Evolutionary conservation across 495 filamentous ascomycete species (phyloP).

Genomic region (Tuber calosporum): DNA sequence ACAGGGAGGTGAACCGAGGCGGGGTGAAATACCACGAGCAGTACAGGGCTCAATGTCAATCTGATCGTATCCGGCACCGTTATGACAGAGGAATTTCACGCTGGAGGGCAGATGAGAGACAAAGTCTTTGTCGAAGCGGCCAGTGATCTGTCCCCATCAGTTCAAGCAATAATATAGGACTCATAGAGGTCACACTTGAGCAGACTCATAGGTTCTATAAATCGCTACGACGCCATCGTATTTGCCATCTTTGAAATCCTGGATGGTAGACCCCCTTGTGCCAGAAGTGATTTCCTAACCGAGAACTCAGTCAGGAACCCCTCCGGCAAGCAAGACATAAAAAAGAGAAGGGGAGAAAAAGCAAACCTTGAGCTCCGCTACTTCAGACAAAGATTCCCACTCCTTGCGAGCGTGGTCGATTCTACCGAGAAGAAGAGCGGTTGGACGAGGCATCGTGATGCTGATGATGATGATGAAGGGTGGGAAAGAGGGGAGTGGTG

Average conservation of each 20-base stretch:
- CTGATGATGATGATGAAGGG: not conserved
- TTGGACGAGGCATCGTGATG: conserved; percentile 43
- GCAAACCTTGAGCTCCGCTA: conserved; percentile 52
- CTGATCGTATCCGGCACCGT: conserved; percentile 80
- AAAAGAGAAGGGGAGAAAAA: not conserved
- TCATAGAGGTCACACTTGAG: conserved; percentile 44
- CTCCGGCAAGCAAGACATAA: not conserved
- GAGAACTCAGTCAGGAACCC: conserved; percentile 7
- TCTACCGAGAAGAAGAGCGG: conserved; percentile 53
- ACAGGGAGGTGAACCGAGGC: not conserved
- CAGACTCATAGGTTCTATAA: conserved; percentile 56
- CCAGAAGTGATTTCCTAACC: conserved; percentile 51
- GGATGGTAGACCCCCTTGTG: conserved; percentile 50
- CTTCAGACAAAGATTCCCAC: conserved; percentile 51
- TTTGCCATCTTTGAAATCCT: conserved; percentile 50
- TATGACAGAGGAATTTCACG: conserved; percentile 74
- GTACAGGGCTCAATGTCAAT: conserved; percentile 66
- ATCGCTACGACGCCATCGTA: conserved; percentile 55
- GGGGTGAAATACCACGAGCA: conserved; percentile 44
- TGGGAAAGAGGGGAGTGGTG: not conserved
- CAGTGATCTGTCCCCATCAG: conserved; percentile 48
- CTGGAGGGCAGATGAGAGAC: conserved; percentile 56
- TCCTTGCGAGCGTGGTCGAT: conserved; percentile 52
- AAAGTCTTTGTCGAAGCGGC: conserved; percentile 55
- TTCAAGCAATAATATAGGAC: not conserved